Evolutionary conservation across 495 filamentous ascomycete species (phyloP), one percentile per base, ranked within the genome.

Genomic region (Aspergillus heteromorphus): DNA sequence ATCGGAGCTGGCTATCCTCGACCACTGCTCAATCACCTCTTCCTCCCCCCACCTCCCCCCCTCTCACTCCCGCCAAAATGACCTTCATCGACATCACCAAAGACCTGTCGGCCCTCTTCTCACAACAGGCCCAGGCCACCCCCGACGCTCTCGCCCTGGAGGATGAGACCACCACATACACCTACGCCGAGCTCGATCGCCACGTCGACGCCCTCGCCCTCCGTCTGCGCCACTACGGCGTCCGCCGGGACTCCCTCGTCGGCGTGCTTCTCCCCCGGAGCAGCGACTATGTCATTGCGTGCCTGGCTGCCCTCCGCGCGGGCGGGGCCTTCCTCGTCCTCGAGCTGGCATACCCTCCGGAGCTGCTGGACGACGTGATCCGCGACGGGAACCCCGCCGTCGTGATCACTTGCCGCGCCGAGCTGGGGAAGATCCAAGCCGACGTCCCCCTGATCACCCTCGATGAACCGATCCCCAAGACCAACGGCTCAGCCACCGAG

Each of bases 241-340:
- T 87, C 36, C 72, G 76, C 19, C 79, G 83, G 16, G 83, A 87
- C 61, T 74, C 67, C 29, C 73, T 85, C 18, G 85, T 87, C 27
- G 85, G 85, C 20, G 79, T 88, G 45, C 71, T 88, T 16, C 69
- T 88, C 50, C 83, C 82, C 30, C 79, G 85, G 6, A 85, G 82
- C 57, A 83, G 84, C 17, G 72, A 87, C 64, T 87, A 87, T 63
- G 83, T 88, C 58, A 83, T 88, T 67, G 80, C 83, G 20, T 87
- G 83, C 63, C 70, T 88, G 38, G 84, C 84, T 21, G 80, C 81
- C 6, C 76, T 87, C 40, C 80, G 83, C 25, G 84, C 85, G 1
- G 84, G 84, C 18, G 85, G 84, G 23, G 83, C 84, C n/a, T 88
- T 87, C 56, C 74, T 88, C 0, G 83, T 87, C 9, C 77, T 87